These are phyloP conservation scores for Auxenochlorella protothecoides DNA, from an alignment of 139 green algal species.

Conservation along the genomic window DNA sequence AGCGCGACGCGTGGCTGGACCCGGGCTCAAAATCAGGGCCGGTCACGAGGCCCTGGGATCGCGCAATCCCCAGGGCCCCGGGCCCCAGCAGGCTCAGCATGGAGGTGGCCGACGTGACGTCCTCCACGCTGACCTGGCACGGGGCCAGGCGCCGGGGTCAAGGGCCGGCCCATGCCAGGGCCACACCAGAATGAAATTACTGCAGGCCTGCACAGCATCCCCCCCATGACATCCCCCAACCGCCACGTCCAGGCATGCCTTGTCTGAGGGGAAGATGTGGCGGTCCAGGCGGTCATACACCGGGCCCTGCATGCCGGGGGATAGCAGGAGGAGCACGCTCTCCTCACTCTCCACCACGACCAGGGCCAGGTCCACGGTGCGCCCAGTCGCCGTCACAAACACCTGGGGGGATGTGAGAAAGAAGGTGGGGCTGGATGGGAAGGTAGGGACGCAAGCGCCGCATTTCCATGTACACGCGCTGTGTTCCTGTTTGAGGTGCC, in stretches of 20 bases:
- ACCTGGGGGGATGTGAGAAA: slow-evolving; percentile 25
- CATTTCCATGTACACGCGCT: not conserved
- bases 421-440: not conserved
- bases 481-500: no score
- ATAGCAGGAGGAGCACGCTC: slow-evolving; percentile 45
- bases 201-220: no score
- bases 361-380: slow-evolving; percentile 50
- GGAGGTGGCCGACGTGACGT: slow-evolving; percentile 30
- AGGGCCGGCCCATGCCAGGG: no score
- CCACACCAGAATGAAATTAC: no score
- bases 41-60: no score
- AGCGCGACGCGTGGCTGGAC: no score
- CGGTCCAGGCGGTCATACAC: slow-evolving; percentile 57
- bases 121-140: slow-evolving; percentile 32
- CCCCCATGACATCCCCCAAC: no score
- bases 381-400: slow-evolving; percentile 49
- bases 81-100: slow-evolving; percentile 65
- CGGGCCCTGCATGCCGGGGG: slow-evolving; percentile 23
- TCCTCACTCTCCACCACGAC: slow-evolving; percentile 29
- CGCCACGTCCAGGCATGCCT: slow-evolving; percentile 23
- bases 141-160: no score
- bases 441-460: not conserved
- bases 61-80: slow-evolving; percentile 4
- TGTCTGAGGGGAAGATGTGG: slow-evolving; percentile 62
- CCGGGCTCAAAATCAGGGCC: no score